Percentiles rank a stretch among this genome's conserved stretches.
Evolutionary conservation across 2,329 filamentous ascomycete genomes (phyloP).

Genomic region (Aspergillus ruber): DNA sequence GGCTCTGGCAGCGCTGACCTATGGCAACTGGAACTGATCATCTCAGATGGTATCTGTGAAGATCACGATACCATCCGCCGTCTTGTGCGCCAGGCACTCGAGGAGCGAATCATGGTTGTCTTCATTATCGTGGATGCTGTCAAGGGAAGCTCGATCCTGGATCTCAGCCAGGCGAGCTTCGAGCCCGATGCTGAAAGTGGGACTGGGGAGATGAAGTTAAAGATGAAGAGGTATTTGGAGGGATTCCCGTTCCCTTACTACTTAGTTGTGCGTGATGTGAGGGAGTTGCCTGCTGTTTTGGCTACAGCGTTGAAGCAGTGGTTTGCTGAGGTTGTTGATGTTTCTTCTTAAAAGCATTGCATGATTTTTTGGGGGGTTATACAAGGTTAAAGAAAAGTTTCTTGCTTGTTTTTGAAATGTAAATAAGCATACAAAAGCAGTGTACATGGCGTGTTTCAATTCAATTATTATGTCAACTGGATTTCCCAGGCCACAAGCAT

Average conservation of each 20-base stretch:
- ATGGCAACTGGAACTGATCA: conserved; percentile 90
- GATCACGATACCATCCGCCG: conserved; percentile 77
- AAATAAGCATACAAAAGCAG: conserved; percentile 2
- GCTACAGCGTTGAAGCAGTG: conserved; percentile 86
- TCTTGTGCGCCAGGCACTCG: conserved; percentile 77
- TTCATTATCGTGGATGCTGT: conserved; percentile 87
- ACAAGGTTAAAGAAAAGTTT: conserved; percentile 10
- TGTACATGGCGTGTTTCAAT: conserved; percentile 1
- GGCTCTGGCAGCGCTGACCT: conserved; percentile 58
- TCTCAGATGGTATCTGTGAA: conserved; percentile 90
- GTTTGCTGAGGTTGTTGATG: conserved; percentile 68
- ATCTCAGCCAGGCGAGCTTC: conserved; percentile 82
- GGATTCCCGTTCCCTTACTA: conserved; percentile 97
- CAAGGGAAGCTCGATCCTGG: conserved; percentile 59
- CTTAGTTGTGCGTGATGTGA: conserved; percentile 83
- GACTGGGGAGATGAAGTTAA: conserved; percentile 59
- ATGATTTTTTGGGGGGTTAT: conserved; percentile 1
- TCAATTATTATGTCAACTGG: neutral
- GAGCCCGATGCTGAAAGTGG: conserved; percentile 55
- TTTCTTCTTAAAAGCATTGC: conserved; percentile 27
- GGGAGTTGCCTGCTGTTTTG: conserved; percentile 82
- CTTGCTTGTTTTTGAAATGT: conserved; percentile 1
- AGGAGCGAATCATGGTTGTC: conserved; percentile 95
- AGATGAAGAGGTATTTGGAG: conserved; percentile 87
- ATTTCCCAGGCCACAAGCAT: neutral